Conservation (phyloP, 2,329 filamentous ascomycete species). For the Xylaria sp. region DNA sequence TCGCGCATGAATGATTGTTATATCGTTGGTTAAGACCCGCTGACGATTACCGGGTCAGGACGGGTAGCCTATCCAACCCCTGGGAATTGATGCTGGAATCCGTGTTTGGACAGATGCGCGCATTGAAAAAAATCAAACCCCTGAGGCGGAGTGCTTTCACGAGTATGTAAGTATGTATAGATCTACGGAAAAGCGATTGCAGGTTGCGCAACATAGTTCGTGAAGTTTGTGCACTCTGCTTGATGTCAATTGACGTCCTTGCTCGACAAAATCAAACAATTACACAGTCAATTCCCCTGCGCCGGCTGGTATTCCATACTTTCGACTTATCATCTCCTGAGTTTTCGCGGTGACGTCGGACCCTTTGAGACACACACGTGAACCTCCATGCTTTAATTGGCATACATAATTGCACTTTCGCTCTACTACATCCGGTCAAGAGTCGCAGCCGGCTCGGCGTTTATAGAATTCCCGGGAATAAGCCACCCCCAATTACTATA, state of each 20-base stretch:
- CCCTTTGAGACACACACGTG: conserved; percentile 25
- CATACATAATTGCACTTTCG: not conserved
- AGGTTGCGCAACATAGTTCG: conserved; percentile 13
- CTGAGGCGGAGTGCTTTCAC: conserved; percentile 23
- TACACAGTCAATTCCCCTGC: conserved; percentile 22
- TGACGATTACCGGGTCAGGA: conserved; percentile 31
- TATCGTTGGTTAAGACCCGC: conserved; percentile 39
- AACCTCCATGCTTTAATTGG: conserved; percentile 15
- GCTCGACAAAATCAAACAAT: conserved; percentile 11
- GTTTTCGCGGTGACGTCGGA: conserved; percentile 34
- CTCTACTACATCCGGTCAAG: conserved; percentile 34
- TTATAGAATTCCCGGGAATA: conserved; percentile 23
- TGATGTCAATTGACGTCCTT: conserved; percentile 22
- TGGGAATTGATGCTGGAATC: conserved; percentile 29
- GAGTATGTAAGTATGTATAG: not conserved
- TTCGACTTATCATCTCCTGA: conserved; percentile 1
- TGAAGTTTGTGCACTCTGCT: conserved; percentile 17
- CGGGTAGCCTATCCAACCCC: conserved; percentile 14
- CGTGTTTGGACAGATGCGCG: conserved; percentile 29
- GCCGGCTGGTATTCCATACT: not conserved
- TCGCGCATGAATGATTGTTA: conserved; percentile 32
- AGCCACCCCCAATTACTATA: conserved; percentile 36
- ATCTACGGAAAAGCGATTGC: conserved; percentile 5
- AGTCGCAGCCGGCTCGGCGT: conserved; percentile 24
- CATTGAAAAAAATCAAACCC: conserved; percentile 25